Evolutionary conservation across 2,329 filamentous ascomycete genomes (phyloP).

Genomic region (Ampelomyces quisqualis): DNA sequence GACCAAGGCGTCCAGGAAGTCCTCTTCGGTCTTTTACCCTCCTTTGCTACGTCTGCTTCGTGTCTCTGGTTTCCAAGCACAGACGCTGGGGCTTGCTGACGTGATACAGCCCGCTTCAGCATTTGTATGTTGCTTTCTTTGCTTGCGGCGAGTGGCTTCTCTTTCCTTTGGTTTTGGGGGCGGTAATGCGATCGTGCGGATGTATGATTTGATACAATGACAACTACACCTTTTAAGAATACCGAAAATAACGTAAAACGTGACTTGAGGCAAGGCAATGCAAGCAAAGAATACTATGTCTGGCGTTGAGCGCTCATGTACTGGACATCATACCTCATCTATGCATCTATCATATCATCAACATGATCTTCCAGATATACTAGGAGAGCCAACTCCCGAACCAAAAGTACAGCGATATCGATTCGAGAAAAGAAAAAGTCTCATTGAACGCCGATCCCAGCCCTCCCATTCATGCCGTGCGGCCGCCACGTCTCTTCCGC

Average conservation of each 20-base stretch:
- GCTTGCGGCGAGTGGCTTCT: constrained; percentile 28
- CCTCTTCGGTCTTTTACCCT: constrained; percentile 26
- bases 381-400: not conserved
- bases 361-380: constrained; percentile 2
- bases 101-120: constrained; percentile 22
- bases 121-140: constrained; percentile 34
- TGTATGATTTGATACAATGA: constrained; percentile 31
- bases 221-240: constrained; percentile 4
- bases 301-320: no score
- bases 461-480: constrained; percentile 25
- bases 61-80: constrained; percentile 26
- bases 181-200: constrained; percentile 35
- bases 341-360: constrained; percentile 3
- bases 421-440: constrained; percentile 5
- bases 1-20: constrained; percentile 40
- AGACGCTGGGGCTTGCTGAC: constrained; percentile 24
- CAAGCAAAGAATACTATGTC: no score
- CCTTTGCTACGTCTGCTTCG: constrained; percentile 33
- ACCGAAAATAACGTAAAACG: no score
- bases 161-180: constrained; percentile 24
- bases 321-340: not conserved
- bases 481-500: constrained; percentile 79
- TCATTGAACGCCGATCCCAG: constrained; percentile 30
- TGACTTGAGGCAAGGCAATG: no score
- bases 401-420: not conserved